A percentile compares a stretch with the other conserved stretches of the same genome.
Conservation (phyloP, 1,139 yeast species). For the Tardiomyces blankii region DNA sequence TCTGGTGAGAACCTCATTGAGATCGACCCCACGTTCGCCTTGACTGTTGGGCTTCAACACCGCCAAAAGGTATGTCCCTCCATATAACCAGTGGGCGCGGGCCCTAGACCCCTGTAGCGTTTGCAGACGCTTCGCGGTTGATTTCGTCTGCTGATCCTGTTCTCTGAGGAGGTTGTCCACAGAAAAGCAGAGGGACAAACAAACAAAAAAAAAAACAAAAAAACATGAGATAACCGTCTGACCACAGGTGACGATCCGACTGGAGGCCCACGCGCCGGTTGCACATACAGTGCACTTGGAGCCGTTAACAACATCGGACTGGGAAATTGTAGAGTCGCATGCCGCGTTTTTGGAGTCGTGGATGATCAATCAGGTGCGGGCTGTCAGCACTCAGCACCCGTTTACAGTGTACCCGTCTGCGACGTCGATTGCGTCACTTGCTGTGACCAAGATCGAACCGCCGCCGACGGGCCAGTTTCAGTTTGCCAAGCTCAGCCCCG, state of each 20-base stretch:
- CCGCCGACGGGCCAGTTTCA: conserved; percentile 15
- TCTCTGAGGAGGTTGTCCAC: too few species aligned
- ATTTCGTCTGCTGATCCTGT: too few species aligned
- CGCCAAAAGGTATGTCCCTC: conserved; percentile 2
- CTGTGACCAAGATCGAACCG: conserved; percentile 53
- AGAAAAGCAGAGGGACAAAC: too few species aligned
- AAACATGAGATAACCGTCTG: too few species aligned
- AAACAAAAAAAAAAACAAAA: too few species aligned
- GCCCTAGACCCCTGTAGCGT: too few species aligned
- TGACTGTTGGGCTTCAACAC: conserved; percentile 28
- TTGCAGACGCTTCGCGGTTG: too few species aligned
- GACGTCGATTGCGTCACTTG: conserved; percentile 51
- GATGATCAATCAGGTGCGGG: conserved; percentile 69
- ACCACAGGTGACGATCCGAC: conserved; percentile 30
- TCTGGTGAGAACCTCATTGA: conserved; percentile 32
- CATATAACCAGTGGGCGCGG: too few species aligned
- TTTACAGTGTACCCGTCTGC: conserved; percentile 65
- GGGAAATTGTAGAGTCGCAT: conserved; percentile 85
- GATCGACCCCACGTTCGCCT: conserved; percentile 47
- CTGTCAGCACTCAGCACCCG: conserved; percentile 49
- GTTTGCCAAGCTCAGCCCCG: conserved; percentile 52
- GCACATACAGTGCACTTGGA: conserved; percentile 63
- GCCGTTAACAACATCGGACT: conserved; percentile 68
- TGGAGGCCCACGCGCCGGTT: conserved; percentile 34
- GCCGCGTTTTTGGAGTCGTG: conserved; percentile 68